Conservation (phyloP, 352 stramenopile species). For the Aphanomyces cochlioides region DNA sequence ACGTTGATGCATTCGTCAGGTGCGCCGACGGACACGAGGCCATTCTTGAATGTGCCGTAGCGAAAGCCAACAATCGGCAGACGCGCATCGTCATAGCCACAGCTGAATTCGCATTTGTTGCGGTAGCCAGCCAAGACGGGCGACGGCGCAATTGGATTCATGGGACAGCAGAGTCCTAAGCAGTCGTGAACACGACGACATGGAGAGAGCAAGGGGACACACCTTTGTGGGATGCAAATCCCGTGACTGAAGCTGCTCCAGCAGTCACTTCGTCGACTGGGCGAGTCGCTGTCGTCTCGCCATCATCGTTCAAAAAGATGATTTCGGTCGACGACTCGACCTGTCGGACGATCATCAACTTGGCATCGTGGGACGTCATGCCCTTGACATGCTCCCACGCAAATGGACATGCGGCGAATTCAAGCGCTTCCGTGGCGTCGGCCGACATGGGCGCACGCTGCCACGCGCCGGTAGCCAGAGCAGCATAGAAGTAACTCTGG, state of each 20-base stretch:
- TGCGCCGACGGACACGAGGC: conserved; percentile 61
- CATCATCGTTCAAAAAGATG: conserved; percentile 41
- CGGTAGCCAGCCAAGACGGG: conserved; percentile 86
- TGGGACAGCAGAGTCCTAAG: conserved; percentile 55
- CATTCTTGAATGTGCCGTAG: conserved; percentile 75
- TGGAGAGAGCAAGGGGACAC: background rate
- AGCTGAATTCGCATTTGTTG: conserved; percentile 98
- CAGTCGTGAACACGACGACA: background rate
- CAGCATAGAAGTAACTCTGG: conserved; percentile 66
- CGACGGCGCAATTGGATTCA: conserved; percentile 85
- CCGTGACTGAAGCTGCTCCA: conserved; percentile 37
- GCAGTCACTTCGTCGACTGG: conserved; percentile 37
- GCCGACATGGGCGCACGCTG: conserved; percentile 48
- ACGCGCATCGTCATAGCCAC: conserved; percentile 77
- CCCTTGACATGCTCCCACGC: conserved; percentile 39
- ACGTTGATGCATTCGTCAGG: conserved; percentile 77
- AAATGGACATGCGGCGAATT: conserved; percentile 43
- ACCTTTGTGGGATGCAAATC: conserved; percentile 78
- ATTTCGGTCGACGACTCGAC: conserved; percentile 19
- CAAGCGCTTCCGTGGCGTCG: conserved; percentile 48
- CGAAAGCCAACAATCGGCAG: conserved; percentile 86
- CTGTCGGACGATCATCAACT: conserved; percentile 54
- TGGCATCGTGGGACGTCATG: conserved; percentile 71
- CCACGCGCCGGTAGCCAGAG: conserved; percentile 37
- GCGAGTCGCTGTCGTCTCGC: conserved; percentile 33